phyloP scores from a whole-genome alignment of 257 asterid species.

The Scutellaria minor region DNA sequence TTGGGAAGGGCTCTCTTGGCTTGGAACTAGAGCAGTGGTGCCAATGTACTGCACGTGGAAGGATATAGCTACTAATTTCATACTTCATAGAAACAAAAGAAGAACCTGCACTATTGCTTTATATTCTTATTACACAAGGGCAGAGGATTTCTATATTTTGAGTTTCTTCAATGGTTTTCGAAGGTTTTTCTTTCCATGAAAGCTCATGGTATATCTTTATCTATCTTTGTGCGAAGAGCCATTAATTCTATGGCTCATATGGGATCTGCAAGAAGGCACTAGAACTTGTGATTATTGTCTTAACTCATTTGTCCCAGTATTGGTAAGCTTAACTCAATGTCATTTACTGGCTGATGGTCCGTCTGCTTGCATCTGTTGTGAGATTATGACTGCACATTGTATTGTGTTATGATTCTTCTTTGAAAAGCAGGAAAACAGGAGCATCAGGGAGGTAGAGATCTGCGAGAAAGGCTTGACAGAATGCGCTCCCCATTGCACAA shows the following conservation, averaged over 20 bases:
- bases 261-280: conserved; percentile 73
- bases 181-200: conserved; percentile 54
- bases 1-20: conserved; percentile 48
- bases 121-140: conserved; percentile 45
- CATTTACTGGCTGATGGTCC: conserved; percentile 40
- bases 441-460: conserved; percentile 62
- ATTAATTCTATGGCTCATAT: conserved; percentile 63
- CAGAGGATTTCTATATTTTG: conserved; percentile 57
- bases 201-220: conserved; percentile 61
- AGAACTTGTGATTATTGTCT: conserved; percentile 63
- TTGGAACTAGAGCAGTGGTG: conserved; percentile 48
- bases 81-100: conserved; percentile 43
- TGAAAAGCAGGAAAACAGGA: conserved; percentile 70
- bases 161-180: conserved; percentile 62
- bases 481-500: conserved; percentile 72
- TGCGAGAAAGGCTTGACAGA: conserved; percentile 84
- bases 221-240: conserved; percentile 56
- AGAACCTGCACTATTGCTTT: conserved; percentile 52
- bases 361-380: conserved; percentile 30
- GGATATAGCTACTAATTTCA: conserved; percentile 44
- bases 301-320: conserved; percentile 56
- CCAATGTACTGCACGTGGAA: conserved; percentile 46
- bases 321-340: conserved; percentile 68
- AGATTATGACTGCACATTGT: conserved; percentile 27
- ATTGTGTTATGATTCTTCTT: conserved; percentile 30